Conservation (phyloP, 2,329 filamentous ascomycete genomes). For the Fonsecaea pugnacius region DNA sequence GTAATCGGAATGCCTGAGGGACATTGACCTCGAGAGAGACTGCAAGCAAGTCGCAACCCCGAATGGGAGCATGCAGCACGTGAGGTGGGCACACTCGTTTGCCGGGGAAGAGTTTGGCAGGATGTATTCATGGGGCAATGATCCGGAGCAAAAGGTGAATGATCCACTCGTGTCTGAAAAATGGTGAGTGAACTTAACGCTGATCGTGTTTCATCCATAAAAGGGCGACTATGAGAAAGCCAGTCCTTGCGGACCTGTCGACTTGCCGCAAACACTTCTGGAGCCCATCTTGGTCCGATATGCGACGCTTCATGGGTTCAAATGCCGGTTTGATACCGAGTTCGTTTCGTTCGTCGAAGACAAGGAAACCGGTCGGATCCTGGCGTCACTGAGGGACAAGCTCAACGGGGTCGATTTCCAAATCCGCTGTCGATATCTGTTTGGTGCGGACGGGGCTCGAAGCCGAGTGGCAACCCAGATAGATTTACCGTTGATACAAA, state of each 20-base stretch:
- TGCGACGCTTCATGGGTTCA: slow-evolving; percentile 45
- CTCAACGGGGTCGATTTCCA: slow-evolving; percentile 47
- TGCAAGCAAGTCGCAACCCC: slow-evolving; percentile 40
- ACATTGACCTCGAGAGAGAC: slow-evolving; percentile 30
- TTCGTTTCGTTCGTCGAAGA: slow-evolving; percentile 40
- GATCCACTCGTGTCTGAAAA: too few relatives aligned
- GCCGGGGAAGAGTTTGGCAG: slow-evolving; percentile 51
- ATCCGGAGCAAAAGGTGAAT: slow-evolving; percentile 38
- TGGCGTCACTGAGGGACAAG: slow-evolving; percentile 44
- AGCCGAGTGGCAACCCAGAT: slow-evolving; percentile 54
- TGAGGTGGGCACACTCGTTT: slow-evolving; percentile 50
- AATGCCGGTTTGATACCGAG: slow-evolving; percentile 46
- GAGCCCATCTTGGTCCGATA: slow-evolving; percentile 49
- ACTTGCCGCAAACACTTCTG: slow-evolving; percentile 49
- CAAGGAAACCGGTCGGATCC: slow-evolving; percentile 38
- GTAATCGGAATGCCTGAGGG: slow-evolving; percentile 5
- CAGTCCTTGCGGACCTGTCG: slow-evolving; percentile 47
- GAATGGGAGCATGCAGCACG: slow-evolving; percentile 45
- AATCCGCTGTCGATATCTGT: slow-evolving; percentile 61
- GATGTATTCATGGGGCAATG: slow-evolving; percentile 49
- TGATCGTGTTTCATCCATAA: background rate
- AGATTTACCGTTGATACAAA: slow-evolving; percentile 51
- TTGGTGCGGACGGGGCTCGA: slow-evolving; percentile 61
- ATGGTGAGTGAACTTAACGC: too few relatives aligned
- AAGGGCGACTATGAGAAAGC: slow-evolving; percentile 48